These are phyloP conservation scores for Coprinopsis marcescibilis DNA, from an alignment of 768 basidiomycete genomes.

Conservation along the genomic window DNA sequence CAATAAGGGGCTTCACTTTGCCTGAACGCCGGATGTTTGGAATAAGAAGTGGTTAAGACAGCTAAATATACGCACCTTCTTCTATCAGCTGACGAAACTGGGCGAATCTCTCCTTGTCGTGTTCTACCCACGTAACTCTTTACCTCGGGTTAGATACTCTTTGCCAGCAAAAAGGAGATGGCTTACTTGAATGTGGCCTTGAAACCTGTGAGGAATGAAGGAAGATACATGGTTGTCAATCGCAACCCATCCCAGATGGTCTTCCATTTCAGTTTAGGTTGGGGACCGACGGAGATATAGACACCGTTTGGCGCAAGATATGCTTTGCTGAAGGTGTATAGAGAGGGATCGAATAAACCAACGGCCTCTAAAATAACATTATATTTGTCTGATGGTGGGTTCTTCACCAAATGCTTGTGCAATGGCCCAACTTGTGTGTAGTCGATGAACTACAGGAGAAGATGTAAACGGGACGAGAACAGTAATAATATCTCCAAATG, in stretches of 20 bases:
- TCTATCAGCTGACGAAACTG: slow-evolving; percentile 25
- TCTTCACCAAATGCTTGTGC: slow-evolving; percentile 35
- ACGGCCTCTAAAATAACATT: slow-evolving; percentile 57
- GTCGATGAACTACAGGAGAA: slow-evolving; percentile 44
- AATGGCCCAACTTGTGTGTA: slow-evolving; percentile 48
- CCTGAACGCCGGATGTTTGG: slow-evolving; percentile 23
- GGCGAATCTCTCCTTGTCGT: slow-evolving; percentile 28
- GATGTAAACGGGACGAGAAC: background rate
- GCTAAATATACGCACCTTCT: slow-evolving; percentile 31
- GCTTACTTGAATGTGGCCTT: slow-evolving; percentile 43
- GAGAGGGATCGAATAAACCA: slow-evolving; percentile 38
- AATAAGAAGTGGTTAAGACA: background rate
- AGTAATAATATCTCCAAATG: background rate
- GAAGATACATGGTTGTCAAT: slow-evolving; percentile 31
- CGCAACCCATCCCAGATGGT: slow-evolving; percentile 28
- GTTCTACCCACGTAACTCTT: background rate
- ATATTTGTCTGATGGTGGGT: slow-evolving; percentile 46
- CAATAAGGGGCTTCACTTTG: slow-evolving; percentile 48
- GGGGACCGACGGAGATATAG: slow-evolving; percentile 50
- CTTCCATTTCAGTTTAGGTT: slow-evolving; percentile 26
- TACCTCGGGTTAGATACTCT: background rate
- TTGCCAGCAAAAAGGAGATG: background rate
- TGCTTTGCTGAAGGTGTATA: slow-evolving; percentile 45
- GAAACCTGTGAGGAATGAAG: slow-evolving; percentile 49
- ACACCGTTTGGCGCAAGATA: slow-evolving; percentile 51